Base-by-base conservation (phyloP, 495 filamentous ascomycete species). In the Usnea hakonensis region DNA sequence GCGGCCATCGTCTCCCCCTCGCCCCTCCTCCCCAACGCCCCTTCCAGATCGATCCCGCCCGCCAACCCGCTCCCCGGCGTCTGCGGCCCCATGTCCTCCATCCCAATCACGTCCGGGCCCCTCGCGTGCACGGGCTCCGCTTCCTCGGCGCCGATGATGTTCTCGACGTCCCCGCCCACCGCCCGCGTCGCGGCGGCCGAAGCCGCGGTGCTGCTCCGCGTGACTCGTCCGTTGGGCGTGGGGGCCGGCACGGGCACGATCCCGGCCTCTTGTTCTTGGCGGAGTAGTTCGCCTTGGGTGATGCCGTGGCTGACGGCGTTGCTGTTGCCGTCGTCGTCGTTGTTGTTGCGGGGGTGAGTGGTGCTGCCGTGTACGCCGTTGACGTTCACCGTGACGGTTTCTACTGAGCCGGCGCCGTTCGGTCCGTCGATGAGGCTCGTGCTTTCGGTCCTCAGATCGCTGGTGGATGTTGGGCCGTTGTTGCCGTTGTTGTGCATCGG, bases 21-120 rank as follows among this genome's bases (percentile, higher is more conserved):
- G 44, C 56, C 58, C 61, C 35, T 60, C 61, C 61, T 55, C 19
- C 66, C 68, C 52, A 67, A 23, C 26, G 64, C 60, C 23, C 58
- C 64, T 30, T 64, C 65, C 14, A 67, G 60, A 28, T 66, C 65
- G 21, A 66, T 62, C 32, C 33, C 70, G 46, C 63, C 59, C 36
- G 35, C 69, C 44, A 54, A 53, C n/a, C 60, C 62, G 52, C 48
- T 68, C 36, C 55, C 62, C 56, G 38, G 75, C 28, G 81, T 77
- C 71, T 96, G 93, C 21, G 90, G 83, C 1, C 94, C 94, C 70
- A 88, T 85, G 69, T 98, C 94, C 68, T 91, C 88, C 32, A 90
- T 83, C 0, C 91, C 92, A 30, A 98, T 85, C 61, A 89, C 80
- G 14, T 87, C 83, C 0, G 94, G 93, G 0, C 91, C 90, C 19